phyloP scores from a whole-genome alignment of 179 eudicot species.

The Carnegiea gigantea region DNA sequence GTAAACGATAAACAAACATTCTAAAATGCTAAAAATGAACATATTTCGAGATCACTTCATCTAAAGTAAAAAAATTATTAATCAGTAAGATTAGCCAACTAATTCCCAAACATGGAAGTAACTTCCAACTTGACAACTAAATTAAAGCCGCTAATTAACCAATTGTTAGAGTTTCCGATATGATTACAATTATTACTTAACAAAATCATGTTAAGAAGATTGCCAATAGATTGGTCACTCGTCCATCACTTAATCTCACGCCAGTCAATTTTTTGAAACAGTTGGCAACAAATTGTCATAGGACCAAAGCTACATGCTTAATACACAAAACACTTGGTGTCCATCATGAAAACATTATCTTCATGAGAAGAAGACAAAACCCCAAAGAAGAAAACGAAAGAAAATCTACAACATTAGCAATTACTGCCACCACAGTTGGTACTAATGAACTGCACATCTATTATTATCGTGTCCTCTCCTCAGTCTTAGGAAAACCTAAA shows the following conservation, averaged over 20 bases:
- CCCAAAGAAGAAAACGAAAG: background rate
- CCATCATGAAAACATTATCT: background rate
- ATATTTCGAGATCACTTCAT: no score
- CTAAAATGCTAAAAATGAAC: no score
- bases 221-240: no score
- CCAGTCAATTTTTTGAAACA: background rate
- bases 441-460: background rate
- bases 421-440: background rate
- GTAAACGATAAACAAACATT: no score
- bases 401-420: background rate
- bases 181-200: no score
- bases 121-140: no score
- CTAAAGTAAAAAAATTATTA: no score
- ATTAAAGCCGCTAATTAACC: no score
- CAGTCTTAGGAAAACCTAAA: background rate
- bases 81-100: no score
- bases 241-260: background rate
- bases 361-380: background rate
- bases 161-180: no score
- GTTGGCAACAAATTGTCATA: background rate
- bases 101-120: no score
- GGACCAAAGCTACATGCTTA: background rate
- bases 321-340: background rate
- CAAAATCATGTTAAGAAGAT: no score
- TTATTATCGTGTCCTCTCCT: background rate